Percentiles rank a stretch among this genome's conserved stretches.
Evolutionary conservation across 768 basidiomycete species (phyloP).

Genomic region (Leccinum olivaceopallidum): DNA sequence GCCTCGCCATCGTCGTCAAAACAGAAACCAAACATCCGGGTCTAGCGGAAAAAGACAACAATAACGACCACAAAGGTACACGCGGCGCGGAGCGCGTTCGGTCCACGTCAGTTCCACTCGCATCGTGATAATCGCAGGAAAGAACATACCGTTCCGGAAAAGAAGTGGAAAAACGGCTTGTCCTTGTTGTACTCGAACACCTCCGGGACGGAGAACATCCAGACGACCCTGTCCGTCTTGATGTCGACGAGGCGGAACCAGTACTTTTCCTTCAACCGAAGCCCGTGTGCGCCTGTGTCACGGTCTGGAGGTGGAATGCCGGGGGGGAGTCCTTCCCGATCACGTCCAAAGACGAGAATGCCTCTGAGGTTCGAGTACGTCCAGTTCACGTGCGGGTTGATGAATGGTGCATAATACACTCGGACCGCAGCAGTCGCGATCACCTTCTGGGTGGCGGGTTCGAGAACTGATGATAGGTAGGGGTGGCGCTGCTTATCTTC

Average conservation of each 20-base stretch:
- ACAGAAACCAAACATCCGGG: constrained; percentile 54
- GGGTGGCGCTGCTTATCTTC: constrained; percentile 40
- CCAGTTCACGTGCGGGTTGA: constrained; percentile 51
- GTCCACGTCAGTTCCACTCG: background rate
- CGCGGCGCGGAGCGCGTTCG: background rate
- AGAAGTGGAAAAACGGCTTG: constrained; percentile 90
- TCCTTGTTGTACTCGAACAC: constrained; percentile 76
- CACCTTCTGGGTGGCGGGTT: constrained; percentile 43
- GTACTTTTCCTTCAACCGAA: constrained; percentile 38
- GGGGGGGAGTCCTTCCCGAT: constrained; percentile 31
- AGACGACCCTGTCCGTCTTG: constrained; percentile 57
- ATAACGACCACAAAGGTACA: background rate
- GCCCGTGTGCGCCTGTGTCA: constrained; percentile 20
- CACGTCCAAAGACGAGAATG: constrained; percentile 53
- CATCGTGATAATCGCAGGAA: background rate
- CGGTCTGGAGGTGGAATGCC: constrained; percentile 23
- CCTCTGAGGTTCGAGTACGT: constrained; percentile 60
- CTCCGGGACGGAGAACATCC: constrained; percentile 65
- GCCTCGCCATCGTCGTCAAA: constrained; percentile 65
- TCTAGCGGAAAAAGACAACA: constrained; percentile 11
- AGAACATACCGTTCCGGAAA: constrained; percentile 75
- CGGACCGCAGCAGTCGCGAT: constrained; percentile 57
- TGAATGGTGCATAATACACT: constrained; percentile 62
- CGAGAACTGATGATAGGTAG: constrained; percentile 41
- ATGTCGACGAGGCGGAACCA: constrained; percentile 70